These are phyloP conservation scores for Bondarzewia mesenterica DNA, from an alignment of 1,284 basidiomycete species.

Conservation along the genomic window DNA sequence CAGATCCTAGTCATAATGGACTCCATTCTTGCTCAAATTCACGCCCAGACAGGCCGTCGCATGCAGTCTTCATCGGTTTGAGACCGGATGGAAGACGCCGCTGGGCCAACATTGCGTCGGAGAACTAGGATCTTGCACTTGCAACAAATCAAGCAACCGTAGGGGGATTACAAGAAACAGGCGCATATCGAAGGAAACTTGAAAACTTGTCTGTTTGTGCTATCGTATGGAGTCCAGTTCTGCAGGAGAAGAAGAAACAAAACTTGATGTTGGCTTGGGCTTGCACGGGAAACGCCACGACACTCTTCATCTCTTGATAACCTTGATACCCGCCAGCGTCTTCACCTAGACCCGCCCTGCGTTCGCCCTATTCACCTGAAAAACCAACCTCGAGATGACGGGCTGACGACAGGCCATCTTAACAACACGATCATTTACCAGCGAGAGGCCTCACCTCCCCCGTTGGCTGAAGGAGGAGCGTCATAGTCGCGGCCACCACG, in stretches of 20 bases:
- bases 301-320: slow-evolving; percentile 22
- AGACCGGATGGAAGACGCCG: not conserved
- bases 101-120: not conserved
- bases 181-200: slow-evolving; percentile 30
- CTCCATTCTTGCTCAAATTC: not conserved
- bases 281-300: slow-evolving; percentile 16
- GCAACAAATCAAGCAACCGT: slow-evolving; percentile 13
- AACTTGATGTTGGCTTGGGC: slow-evolving; percentile 21
- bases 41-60: not conserved
- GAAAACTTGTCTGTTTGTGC: slow-evolving; percentile 36
- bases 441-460: slow-evolving; percentile 2
- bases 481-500: slow-evolving; percentile 46
- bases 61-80: not conserved
- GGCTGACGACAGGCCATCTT: not conserved
- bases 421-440: slow-evolving; percentile 7
- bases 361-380: slow-evolving; percentile 10
- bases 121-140: slow-evolving; percentile 11
- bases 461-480: slow-evolving; percentile 5
- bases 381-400: not conserved
- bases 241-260: slow-evolving; percentile 17
- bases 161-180: slow-evolving; percentile 14
- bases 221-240: slow-evolving; percentile 24
- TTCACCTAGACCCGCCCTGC: slow-evolving; percentile 14
- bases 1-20: not conserved
- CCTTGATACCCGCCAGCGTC: slow-evolving; percentile 21